Percentiles rank a stretch among this genome's conserved stretches.
phyloP scores from a whole-genome alignment of 2,329 filamentous ascomycete genomes.

The Calonectria pauciramosa region DNA sequence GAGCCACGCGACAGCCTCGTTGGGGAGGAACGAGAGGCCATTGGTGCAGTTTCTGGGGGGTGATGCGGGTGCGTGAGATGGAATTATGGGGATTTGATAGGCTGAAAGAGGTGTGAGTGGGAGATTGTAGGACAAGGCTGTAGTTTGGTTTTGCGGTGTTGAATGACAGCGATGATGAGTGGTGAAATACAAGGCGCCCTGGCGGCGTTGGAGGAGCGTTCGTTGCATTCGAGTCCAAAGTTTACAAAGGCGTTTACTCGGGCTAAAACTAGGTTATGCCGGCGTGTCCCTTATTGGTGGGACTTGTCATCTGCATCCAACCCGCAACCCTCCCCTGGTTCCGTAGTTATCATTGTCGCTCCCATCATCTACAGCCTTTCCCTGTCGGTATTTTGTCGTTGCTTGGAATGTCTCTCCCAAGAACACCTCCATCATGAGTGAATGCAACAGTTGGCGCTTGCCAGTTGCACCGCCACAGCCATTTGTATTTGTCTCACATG shows the following conservation, averaged over 20 bases:
- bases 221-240: neutral
- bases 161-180: neutral
- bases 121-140: neutral
- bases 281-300: neutral
- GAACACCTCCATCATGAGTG: too few species aligned
- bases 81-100: neutral
- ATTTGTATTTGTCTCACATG: too few species aligned
- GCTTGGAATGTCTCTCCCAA: too few species aligned
- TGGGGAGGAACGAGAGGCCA: neutral
- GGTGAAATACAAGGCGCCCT: neutral
- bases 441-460: too few species aligned
- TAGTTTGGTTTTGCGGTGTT: neutral
- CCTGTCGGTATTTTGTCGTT: too few species aligned
- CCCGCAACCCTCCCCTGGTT: too few species aligned
- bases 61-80: neutral
- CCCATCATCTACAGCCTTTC: too few species aligned
- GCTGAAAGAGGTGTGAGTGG: neutral
- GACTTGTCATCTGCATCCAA: too few species aligned
- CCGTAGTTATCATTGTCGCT: too few species aligned
- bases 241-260: neutral
- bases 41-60: neutral
- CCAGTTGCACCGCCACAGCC: too few species aligned
- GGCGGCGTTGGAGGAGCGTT: neutral
- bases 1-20: conserved; percentile 37
- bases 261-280: neutral